Percentiles rank a stretch among this genome's conserved stretches.
Conservation (phyloP, 78 protist species). For the Dictyostelium intermedium region DNA sequence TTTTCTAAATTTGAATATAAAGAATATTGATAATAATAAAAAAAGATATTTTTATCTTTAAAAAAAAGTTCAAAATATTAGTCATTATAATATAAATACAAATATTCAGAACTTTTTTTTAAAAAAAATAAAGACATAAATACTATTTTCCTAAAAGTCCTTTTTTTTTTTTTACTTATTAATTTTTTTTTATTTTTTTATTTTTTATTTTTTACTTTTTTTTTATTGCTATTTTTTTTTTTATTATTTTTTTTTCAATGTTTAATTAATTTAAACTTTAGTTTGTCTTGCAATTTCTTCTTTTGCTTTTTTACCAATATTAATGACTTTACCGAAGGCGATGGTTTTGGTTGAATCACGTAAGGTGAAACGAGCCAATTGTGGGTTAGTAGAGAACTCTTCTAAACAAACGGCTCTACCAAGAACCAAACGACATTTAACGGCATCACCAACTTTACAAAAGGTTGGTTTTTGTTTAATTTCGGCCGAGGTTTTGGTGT, state of each 20-base stretch:
- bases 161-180: not conserved
- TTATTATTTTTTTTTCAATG: not conserved
- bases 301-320: slow-evolving; percentile 60
- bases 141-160: too few species aligned
- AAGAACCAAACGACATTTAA: slow-evolving; percentile 83
- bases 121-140: too few species aligned
- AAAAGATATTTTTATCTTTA: too few species aligned
- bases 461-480: slow-evolving; percentile 89
- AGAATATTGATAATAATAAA: too few species aligned
- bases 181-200: not conserved
- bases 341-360: slow-evolving; percentile 91
- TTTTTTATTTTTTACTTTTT: not conserved
- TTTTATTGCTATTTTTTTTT: not conserved
- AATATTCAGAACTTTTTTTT: too few species aligned
- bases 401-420: slow-evolving; percentile 87
- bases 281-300: slow-evolving; percentile 25
- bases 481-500: slow-evolving; percentile 89
- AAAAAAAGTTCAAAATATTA: too few species aligned
- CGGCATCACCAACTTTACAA: slow-evolving; percentile 84
- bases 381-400: slow-evolving; percentile 84
- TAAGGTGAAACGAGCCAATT: slow-evolving; percentile 96
- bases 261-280: not conserved
- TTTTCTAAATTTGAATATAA: too few species aligned
- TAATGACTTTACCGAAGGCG: slow-evolving; percentile 75
- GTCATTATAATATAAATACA: too few species aligned